A percentile compares a stretch with the other conserved stretches of the same genome.
These are phyloP conservation scores for Calonectria montana DNA, from an alignment of 2,329 filamentous ascomycete species.

Conservation along the genomic window DNA sequence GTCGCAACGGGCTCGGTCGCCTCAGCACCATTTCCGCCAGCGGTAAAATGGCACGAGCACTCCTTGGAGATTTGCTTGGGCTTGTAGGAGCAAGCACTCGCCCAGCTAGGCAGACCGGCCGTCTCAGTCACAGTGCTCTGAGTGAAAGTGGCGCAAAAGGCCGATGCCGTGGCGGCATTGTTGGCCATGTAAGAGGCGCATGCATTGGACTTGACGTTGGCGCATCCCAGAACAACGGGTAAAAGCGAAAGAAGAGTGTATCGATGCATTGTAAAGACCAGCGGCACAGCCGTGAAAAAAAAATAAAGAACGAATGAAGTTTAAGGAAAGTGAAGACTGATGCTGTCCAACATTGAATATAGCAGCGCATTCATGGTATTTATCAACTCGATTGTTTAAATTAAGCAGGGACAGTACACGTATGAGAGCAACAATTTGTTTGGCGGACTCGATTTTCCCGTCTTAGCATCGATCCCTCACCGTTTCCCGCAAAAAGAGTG, in stretches of 20 bases:
- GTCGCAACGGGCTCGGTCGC: conserved; percentile 16
- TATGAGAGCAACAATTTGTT: conserved; percentile 13
- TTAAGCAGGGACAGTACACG: conserved; percentile 9
- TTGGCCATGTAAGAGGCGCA: conserved; percentile 35
- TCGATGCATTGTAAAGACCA: conserved; percentile 32
- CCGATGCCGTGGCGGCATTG: conserved; percentile 26
- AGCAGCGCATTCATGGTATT: not conserved
- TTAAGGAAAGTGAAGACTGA: not conserved
- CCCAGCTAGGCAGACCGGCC: conserved; percentile 43
- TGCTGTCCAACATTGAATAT: not conserved
- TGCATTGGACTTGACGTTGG: conserved; percentile 35
- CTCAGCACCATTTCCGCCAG: conserved; percentile 28
- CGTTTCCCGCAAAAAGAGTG: not conserved
- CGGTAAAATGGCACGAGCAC: conserved; percentile 44
- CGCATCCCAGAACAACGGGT: conserved; percentile 35
- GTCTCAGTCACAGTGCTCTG: conserved; percentile 38
- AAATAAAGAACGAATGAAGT: conserved; percentile 23
- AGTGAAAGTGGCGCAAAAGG: conserved; percentile 33
- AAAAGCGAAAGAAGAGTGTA: conserved; percentile 38
- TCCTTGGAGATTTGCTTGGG: conserved; percentile 46
- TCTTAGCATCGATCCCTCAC: conserved; percentile 28
- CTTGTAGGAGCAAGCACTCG: conserved; percentile 43
- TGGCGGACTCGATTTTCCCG: conserved; percentile 38
- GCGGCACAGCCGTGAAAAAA: conserved; percentile 31
- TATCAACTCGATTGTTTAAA: conserved; percentile 18